A percentile compares a stretch with the other conserved stretches of the same genome.
These are phyloP conservation scores for Calocera viscosa DNA, from an alignment of 768 basidiomycete species.

Conservation along the genomic window DNA sequence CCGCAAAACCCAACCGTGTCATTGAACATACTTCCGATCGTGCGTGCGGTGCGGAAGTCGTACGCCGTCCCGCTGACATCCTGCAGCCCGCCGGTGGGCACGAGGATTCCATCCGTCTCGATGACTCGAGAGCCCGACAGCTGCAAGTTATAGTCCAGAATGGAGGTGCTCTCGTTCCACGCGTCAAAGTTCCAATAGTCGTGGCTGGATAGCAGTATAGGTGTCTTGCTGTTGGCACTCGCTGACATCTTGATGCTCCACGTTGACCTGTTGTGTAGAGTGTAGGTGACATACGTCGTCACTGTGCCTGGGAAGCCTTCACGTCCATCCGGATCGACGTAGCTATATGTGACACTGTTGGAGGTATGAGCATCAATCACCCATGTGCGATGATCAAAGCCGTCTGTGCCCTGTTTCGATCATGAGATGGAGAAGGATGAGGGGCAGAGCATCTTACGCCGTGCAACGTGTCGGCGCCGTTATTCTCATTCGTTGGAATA, in stretches of 20 bases:
- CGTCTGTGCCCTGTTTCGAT: conserved; percentile 10
- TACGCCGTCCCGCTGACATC: conserved; percentile 9
- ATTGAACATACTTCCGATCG: neutral
- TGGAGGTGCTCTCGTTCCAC: conserved; percentile 4
- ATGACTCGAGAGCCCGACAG: conserved; percentile 1
- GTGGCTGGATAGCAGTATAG: conserved; percentile 11
- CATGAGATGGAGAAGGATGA: too few species aligned
- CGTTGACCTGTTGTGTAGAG: conserved; percentile 2
- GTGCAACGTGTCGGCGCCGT: conserved; percentile 22
- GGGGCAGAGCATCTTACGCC: conserved; percentile 13
- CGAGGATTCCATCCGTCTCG: conserved; percentile 11
- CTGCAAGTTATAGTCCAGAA: conserved; percentile 7
- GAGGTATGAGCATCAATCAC: conserved; percentile 16
- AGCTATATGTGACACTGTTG: conserved; percentile 19
- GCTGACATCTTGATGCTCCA: conserved; percentile 9
- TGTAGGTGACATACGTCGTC: conserved; percentile 14
- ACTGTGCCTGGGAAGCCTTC: conserved; percentile 22
- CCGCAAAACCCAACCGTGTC: conserved; percentile 11
- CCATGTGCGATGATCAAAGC: conserved; percentile 22
- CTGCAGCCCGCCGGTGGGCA: conserved; percentile 9
- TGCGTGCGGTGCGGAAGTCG: conserved; percentile 7
- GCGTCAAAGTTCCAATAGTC: conserved; percentile 12
- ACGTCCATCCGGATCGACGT: conserved; percentile 18
- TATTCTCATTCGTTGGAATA: conserved; percentile 10
- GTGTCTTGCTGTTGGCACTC: conserved; percentile 6